These are phyloP conservation scores for Bidens hawaiensis DNA, from an alignment of 140 eudicot genomes.

Conservation along the genomic window DNA sequence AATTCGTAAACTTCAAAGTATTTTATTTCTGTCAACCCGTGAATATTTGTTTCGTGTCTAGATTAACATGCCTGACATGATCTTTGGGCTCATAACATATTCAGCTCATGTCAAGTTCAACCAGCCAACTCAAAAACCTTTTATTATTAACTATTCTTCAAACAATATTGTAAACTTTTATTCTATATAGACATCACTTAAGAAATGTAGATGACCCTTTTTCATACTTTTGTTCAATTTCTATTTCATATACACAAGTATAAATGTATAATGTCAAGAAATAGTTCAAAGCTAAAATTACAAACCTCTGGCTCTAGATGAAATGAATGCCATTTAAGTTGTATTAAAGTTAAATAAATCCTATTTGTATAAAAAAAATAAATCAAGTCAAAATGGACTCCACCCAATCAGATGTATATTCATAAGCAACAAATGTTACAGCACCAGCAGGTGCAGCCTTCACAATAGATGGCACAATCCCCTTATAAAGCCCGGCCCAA, in stretches of 20 bases:
- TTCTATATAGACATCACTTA: neutral
- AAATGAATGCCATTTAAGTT: slow-evolving; percentile 5
- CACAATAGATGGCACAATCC: slow-evolving; percentile 84
- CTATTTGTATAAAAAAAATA: neutral
- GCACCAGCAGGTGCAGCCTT: slow-evolving; percentile 99
- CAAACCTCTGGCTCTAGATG: slow-evolving; percentile 6
- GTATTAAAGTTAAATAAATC: slow-evolving; percentile 11
- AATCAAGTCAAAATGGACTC: slow-evolving; percentile 55
- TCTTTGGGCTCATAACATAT: no score
- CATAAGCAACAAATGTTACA: slow-evolving; percentile 94
- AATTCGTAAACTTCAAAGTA: no score
- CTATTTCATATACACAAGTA: neutral
- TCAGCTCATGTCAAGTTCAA: no score
- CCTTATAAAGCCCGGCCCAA: slow-evolving; percentile 89
- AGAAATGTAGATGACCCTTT: neutral
- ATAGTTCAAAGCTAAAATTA: neutral
- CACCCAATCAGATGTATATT: slow-evolving; percentile 68
- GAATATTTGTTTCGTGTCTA: no score
- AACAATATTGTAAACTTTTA: neutral
- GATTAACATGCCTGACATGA: no score
- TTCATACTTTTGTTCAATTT: neutral
- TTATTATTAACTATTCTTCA: neutral
- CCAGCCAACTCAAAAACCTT: no score
- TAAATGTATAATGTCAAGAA: neutral
- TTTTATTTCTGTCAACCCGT: no score